Evolutionary conservation across 306 rosid genomes (phyloP).

Genomic region (Cyclanthera cordifolia): DNA sequence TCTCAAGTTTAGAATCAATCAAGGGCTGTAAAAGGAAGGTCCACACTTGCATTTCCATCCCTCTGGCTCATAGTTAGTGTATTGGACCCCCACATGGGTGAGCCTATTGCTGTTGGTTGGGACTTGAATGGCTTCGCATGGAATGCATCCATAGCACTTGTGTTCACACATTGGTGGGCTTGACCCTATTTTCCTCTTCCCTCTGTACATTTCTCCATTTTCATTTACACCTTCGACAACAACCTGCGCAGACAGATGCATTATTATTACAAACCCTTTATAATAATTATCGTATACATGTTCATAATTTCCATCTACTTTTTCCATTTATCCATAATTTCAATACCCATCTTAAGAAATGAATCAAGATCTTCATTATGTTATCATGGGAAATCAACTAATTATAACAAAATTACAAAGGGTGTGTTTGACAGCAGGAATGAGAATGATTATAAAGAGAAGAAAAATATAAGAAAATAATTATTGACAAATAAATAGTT

Average conservation of each 20-base stretch:
- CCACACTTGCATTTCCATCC: constrained; percentile 99
- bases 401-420: too few relatives aligned
- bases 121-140: constrained; percentile 86
- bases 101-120: constrained; percentile 35
- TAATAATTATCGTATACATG: too few relatives aligned
- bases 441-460: too few relatives aligned
- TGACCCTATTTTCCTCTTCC: constrained; percentile 58
- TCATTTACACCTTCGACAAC: constrained; percentile 14
- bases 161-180: constrained; percentile 86
- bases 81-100: constrained; percentile 41
- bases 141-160: constrained; percentile 77
- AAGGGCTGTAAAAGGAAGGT: constrained; percentile 69
- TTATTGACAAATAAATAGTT: too few relatives aligned
- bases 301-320: too few relatives aligned
- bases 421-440: too few relatives aligned
- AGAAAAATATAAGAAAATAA: too few relatives aligned
- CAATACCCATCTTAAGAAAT: too few relatives aligned
- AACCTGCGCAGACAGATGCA: constrained; percentile 26
- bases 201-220: constrained; percentile 20
- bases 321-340: neutral
- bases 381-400: too few relatives aligned
- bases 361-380: too few relatives aligned
- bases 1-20: constrained; percentile 9
- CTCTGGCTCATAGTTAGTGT: constrained; percentile 88
- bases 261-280: too few relatives aligned